Base-by-base conservation (phyloP, 495 filamentous ascomycete species). In the Penicillium egyptiacum region DNA sequence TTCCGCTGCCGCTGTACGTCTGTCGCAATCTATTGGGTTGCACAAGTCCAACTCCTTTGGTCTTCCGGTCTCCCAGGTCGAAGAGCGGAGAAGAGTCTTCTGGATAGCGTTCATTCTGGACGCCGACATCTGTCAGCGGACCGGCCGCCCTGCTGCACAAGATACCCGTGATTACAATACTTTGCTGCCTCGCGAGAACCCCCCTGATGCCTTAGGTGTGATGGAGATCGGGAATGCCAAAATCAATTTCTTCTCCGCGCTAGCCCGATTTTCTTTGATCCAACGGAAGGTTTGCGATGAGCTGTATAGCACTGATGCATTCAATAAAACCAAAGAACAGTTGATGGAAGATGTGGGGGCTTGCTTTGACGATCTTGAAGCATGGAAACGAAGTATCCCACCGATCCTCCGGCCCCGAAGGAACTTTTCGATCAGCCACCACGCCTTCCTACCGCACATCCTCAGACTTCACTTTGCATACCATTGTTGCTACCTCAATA, bases 21-120 rank as follows among this genome's bases (percentile, higher is more conserved):
- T 67, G 10, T 33, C 61, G 0, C 64, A 67, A 5, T 64, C 61
- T 25, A 59, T 67, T n/a, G 61, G 64, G 25, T 45, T 67, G 30
- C 64, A 67, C 45, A 54, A 56, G 10, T 57, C 56, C 8, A 44
- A 39, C 20, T 39, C 50, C 1, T 53, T 28, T 30, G 57, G 57
- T 20, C 17, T 63, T 19, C 48, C 52, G 1, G 19, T 30, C 19
- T 30, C 53, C 23, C 54, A 66, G 47, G 47, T 58, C 4, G 63
- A 62, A 25, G 57, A 66, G 55, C 39, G 66, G 31, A 44, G 58
- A 23, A 37, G 66, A 40, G 57, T 51, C 11, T 66, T 62, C 25
- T 69, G 63, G 63, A 59, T 69, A 4, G 58, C 63, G 9, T 69
- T 65, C 17, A 59, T 64, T 48, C 35, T 68, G 33, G 62, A 68